phyloP scores from a whole-genome alignment of 2,329 filamentous ascomycete genomes.

The Claviceps spartinae region DNA sequence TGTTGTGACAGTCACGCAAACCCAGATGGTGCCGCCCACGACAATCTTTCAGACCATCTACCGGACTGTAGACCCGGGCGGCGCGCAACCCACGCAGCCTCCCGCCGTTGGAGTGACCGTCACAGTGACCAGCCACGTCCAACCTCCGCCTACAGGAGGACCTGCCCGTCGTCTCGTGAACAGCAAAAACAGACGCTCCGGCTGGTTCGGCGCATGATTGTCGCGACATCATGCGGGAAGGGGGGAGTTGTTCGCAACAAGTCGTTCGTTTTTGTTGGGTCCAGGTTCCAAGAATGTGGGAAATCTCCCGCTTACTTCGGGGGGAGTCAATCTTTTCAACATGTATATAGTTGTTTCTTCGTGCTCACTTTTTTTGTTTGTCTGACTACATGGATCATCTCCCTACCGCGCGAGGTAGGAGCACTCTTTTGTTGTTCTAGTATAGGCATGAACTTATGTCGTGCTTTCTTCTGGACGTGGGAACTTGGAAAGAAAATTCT shows the following conservation, averaged over 20 bases:
- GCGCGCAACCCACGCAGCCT: neutral
- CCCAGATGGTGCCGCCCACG: conserved; percentile 22
- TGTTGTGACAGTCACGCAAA: conserved; percentile 20
- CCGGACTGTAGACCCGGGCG: conserved; percentile 18
- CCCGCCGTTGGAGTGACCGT: neutral
- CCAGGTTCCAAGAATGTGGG: too few species aligned
- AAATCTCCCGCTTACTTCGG: too few species aligned
- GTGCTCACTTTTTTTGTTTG: too few species aligned
- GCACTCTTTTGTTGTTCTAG: too few species aligned
- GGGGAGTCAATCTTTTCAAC: too few species aligned
- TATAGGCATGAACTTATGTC: too few species aligned
- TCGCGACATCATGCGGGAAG: neutral
- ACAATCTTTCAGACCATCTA: conserved; percentile 25
- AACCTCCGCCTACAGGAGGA: neutral
- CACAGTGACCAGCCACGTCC: conserved; percentile 5
- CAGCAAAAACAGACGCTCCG: neutral
- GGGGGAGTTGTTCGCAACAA: neutral
- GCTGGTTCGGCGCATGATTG: neutral
- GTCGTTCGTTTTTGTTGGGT: neutral
- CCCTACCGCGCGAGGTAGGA: too few species aligned
- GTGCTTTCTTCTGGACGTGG: too few species aligned
- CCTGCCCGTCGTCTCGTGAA: neutral
- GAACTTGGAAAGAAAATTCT: too few species aligned
- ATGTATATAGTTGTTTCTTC: too few species aligned
- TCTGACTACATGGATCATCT: too few species aligned